A percentile compares a stretch with the other conserved stretches of the same genome.
These are phyloP conservation scores for Penicillium daleae DNA, from an alignment of 495 filamentous ascomycete genomes.

Conservation along the genomic window DNA sequence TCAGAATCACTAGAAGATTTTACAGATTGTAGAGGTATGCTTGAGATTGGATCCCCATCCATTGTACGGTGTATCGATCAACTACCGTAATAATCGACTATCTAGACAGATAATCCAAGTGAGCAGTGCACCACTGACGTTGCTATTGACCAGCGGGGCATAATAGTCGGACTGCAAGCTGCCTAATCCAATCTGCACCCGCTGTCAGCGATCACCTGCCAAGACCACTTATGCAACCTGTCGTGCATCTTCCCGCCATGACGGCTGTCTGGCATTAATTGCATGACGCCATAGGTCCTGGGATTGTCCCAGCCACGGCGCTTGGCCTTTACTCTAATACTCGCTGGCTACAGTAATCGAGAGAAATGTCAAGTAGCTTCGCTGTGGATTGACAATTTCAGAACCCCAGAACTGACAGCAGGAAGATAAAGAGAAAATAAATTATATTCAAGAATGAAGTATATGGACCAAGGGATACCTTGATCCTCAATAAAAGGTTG, in stretches of 20 bases:
- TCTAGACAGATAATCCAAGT: neutral
- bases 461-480: neutral
- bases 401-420: neutral
- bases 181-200: neutral
- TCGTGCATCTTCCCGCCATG: neutral
- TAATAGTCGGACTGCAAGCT: neutral
- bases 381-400: neutral
- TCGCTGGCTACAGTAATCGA: neutral
- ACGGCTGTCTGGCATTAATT: neutral
- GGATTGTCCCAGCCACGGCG: neutral
- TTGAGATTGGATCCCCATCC: too few relatives aligned
- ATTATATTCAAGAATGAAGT: slow-evolving; percentile 2
- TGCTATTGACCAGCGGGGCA: neutral
- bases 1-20: too few relatives aligned
- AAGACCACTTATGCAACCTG: neutral
- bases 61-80: too few relatives aligned
- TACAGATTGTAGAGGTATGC: too few relatives aligned
- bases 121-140: neutral
- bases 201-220: neutral
- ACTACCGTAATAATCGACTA: too few relatives aligned
- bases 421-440: neutral
- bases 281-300: neutral
- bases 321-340: neutral
- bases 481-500: neutral
- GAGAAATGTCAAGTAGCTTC: neutral